Conservation (phyloP, 768 basidiomycete species). For the Trametopsis cervina region DNA sequence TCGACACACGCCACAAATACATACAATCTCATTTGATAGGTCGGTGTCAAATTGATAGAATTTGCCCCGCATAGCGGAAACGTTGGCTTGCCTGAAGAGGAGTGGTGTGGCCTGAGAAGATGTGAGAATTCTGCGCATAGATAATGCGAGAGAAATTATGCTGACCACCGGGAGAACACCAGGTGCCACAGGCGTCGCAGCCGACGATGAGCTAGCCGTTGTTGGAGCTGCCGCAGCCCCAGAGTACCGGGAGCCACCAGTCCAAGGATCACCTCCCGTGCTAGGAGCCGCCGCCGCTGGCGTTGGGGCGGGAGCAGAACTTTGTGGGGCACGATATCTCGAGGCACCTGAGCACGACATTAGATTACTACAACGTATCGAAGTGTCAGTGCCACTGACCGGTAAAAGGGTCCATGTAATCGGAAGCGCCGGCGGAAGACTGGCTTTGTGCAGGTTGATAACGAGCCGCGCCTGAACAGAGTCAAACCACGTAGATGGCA, state of each 20-base stretch:
- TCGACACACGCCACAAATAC: constrained; percentile 19
- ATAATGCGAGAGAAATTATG: neutral
- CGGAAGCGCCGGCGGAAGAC: constrained; percentile 8
- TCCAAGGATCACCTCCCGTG: constrained; percentile 58
- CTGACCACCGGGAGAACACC: constrained; percentile 20
- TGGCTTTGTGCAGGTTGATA: constrained; percentile 23
- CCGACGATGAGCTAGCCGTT: constrained; percentile 20
- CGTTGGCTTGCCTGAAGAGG: constrained; percentile 80
- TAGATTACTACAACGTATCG: neutral
- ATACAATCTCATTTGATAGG: constrained; percentile 61
- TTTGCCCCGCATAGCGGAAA: constrained; percentile 75
- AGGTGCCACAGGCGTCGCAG: constrained; percentile 38
- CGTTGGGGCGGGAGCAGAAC: constrained; percentile 18
- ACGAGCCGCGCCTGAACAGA: constrained; percentile 25
- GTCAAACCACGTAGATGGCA: neutral
- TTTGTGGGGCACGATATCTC: constrained; percentile 25
- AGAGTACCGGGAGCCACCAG: constrained; percentile 61
- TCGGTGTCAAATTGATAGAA: constrained; percentile 67
- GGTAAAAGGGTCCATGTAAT: constrained; percentile 25
- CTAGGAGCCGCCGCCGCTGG: constrained; percentile 3
- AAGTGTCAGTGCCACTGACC: constrained; percentile 9
- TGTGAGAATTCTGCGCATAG: neutral
- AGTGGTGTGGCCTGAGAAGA: constrained; percentile 48
- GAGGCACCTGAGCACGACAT: constrained; percentile 22
- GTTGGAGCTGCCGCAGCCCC: constrained; percentile 27